Base-by-base conservation (phyloP, 495 filamentous ascomycete genomes). In the Chaetomium tenue region DNA sequence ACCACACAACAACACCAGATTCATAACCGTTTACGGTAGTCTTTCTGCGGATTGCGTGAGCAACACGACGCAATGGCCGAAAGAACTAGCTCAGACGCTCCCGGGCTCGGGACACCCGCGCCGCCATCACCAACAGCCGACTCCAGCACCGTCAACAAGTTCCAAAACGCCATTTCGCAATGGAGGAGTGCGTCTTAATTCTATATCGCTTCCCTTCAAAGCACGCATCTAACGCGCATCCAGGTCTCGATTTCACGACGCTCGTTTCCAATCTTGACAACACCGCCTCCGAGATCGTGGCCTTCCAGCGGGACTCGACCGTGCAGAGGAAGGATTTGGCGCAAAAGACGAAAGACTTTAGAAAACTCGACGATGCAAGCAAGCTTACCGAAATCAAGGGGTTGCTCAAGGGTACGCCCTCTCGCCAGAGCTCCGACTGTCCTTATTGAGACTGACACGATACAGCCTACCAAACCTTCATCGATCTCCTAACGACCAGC, bases 311-410 rank as follows among this genome's bases (percentile, higher is more conserved):
- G 66, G 95, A 97, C 76, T 87, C 92, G 22, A 87, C 97, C 12
- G 87, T 96, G 16, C 93, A 97, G 72, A 86, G 94, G 53, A 99
- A 99, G 71, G 94, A 99, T 59, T 83, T 99, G 20, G 94, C 94
- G 18, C 93, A 97, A 76, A 98, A 97, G 80, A 99, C 94, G 3
- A 99, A 98, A 73, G 94, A 98, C 74, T 99, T 96, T 69, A 81
- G 92, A 66, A 99, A 97, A 75, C 83, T 96, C 3, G 94, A 98
- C 61, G 95, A 99, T 79, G 82, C 90, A 13, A 86, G 84, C 44
- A 98, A 97, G 76, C 81, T 97, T 22, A 78, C 78, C 1, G 95
- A 99, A 71, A 87, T 91, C 77, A 98, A 98, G 78, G 83, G 86
- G 39, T 79, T 99, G 47, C 77, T 99, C 26, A 98, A 96, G 81